Percentiles rank a stretch among this genome's conserved stretches.
Evolutionary conservation across 179 eudicot species (phyloP).

Genomic region (Vitellaria paradoxa): DNA sequence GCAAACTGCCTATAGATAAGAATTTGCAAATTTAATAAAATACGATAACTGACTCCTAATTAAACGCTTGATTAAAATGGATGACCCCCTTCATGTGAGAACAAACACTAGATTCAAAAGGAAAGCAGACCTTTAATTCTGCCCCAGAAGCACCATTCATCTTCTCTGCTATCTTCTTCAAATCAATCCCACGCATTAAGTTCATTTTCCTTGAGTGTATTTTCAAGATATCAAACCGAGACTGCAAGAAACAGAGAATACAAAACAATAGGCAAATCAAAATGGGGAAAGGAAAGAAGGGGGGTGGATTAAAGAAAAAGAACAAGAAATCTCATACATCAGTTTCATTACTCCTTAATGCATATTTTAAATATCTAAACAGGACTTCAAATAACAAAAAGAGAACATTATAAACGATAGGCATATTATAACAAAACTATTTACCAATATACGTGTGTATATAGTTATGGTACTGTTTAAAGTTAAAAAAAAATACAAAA

Average conservation of each 20-base stretch:
- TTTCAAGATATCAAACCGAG: slow-evolving; percentile 91
- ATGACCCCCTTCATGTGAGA: not conserved
- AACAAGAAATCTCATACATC: not conserved
- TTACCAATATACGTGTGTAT: too few species aligned
- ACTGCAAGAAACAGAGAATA: slow-evolving; percentile 46
- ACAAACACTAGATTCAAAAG: not conserved
- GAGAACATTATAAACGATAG: not conserved
- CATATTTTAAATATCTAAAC: not conserved
- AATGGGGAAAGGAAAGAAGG: too few species aligned
- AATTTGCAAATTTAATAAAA: not conserved
- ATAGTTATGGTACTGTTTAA: too few species aligned
- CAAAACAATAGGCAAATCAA: not conserved
- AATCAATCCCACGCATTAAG: slow-evolving; percentile 94
- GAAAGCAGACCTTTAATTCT: slow-evolving; percentile 68
- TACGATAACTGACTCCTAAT: not conserved
- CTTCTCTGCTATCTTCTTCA: slow-evolving; percentile 94
- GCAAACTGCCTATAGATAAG: slow-evolving; percentile 24
- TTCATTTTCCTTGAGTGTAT: slow-evolving; percentile 97
- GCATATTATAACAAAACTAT: not conserved
- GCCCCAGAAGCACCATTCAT: slow-evolving; percentile 99
- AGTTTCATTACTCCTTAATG: not conserved
- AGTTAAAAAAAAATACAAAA: too few species aligned
- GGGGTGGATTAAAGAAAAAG: not conserved
- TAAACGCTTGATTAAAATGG: too few species aligned
- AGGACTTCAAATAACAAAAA: not conserved